These are phyloP conservation scores for Russula earlei DNA, from an alignment of 768 basidiomycete species.

Conservation along the genomic window DNA sequence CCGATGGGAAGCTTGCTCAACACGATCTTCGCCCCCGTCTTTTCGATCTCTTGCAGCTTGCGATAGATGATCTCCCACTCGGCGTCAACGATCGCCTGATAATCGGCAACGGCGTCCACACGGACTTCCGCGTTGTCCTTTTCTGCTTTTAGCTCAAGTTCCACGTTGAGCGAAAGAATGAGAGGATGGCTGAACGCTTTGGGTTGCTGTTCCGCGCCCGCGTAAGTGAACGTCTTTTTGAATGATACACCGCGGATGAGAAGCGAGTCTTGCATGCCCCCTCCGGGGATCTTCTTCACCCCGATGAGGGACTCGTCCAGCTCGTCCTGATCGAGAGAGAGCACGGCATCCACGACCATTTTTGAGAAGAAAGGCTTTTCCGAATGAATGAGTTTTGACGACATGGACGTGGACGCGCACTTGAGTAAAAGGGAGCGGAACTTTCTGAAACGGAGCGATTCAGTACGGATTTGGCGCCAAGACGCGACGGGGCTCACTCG, in stretches of 20 bases:
- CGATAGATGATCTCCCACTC: conserved; percentile 99
- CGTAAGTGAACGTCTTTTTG: conserved; percentile 99
- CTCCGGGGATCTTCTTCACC: conserved; percentile 95
- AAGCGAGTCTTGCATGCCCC: conserved; percentile 93
- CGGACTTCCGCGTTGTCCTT: conserved; percentile 99
- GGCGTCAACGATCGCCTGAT: conserved; percentile 98
- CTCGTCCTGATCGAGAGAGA: conserved; percentile 84
- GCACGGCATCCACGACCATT: conserved; percentile 98
- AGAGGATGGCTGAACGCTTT: conserved; percentile 85
- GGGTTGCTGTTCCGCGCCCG: conserved; percentile 97
- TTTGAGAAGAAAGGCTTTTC: conserved; percentile 98
- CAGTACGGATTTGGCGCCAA: neutral
- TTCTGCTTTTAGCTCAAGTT: conserved; percentile 97
- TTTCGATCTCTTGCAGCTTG: conserved; percentile 91
- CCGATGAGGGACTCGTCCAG: conserved; percentile 95
- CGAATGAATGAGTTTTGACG: conserved; percentile 96
- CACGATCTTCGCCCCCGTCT: conserved; percentile 95
- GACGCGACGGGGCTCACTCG: conserved; percentile 47
- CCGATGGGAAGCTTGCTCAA: conserved; percentile 97
- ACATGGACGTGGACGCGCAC: conserved; percentile 99
- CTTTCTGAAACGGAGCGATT: conserved; percentile 41
- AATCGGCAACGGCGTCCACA: conserved; percentile 93
- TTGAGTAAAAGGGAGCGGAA: conserved; percentile 93
- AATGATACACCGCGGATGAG: conserved; percentile 89
- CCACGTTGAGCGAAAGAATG: conserved; percentile 91